These are phyloP conservation scores for Cercis canadensis DNA, from an alignment of 306 rosid species.

Conservation along the genomic window DNA sequence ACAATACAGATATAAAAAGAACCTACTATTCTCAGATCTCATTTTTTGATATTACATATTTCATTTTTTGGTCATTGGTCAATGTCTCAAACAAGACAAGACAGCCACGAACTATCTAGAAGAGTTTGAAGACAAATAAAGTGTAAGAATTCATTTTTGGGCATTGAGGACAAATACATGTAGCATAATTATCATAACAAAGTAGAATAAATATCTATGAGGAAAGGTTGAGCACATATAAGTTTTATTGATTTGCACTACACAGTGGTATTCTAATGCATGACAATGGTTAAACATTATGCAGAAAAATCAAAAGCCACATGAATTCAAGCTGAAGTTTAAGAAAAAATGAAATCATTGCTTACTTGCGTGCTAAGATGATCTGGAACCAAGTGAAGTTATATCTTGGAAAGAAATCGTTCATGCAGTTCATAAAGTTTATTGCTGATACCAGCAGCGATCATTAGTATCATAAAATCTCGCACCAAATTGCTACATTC, in stretches of 20 bases:
- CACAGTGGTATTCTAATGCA: not conserved
- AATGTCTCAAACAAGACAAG: not conserved
- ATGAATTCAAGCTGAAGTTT: not conserved
- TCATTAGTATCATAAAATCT: not conserved
- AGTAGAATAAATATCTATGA: not conserved
- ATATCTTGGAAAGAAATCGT: slow-evolving; percentile 8
- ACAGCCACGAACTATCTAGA: not conserved
- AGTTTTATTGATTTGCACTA: not conserved
- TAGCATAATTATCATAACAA: not conserved
- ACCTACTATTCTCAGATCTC: not conserved
- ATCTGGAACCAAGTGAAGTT: not conserved
- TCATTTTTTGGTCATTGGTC: not conserved
- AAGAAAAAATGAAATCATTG: not conserved
- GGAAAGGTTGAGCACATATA: not conserved
- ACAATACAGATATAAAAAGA: slow-evolving; percentile 10
- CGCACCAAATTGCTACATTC: not conserved
- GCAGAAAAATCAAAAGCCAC: not conserved
- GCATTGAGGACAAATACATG: not conserved
- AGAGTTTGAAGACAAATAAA: not conserved
- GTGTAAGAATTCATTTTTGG: not conserved
- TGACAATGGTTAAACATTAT: not conserved
- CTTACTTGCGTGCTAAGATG: too few species aligned
- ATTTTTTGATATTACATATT: not conserved
- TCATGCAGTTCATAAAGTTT: not conserved
- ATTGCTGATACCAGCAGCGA: not conserved